phyloP scores from a whole-genome alignment of 2,329 filamentous ascomycete genomes.

The Aspergillus sclerotialis region DNA sequence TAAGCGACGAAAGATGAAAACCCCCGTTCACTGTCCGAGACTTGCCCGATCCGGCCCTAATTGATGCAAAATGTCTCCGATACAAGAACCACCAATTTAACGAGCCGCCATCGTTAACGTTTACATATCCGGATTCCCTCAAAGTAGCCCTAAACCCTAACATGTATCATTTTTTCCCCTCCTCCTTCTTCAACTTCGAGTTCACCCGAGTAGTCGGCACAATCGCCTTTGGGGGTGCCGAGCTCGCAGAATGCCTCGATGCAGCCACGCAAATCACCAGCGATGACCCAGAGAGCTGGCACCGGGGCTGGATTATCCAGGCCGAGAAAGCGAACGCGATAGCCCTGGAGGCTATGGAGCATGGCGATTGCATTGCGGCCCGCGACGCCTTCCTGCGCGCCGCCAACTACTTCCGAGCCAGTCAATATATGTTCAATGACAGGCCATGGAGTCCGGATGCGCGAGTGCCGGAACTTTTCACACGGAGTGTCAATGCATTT shows the following conservation, averaged over 20 bases:
- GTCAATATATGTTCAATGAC: conserved; percentile 5
- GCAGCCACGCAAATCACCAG: conserved; percentile 1
- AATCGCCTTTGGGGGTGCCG: conserved; percentile 1
- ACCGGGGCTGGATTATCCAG: conserved; percentile 1
- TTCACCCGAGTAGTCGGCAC: conserved; percentile 3
- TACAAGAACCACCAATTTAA: no score
- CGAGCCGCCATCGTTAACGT: no score
- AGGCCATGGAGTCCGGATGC: no score
- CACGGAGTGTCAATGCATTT: no score
- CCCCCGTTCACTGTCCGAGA: no score
- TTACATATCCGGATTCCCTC: no score
- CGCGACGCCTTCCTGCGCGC: conserved; percentile 4
- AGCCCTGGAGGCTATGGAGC: not conserved
- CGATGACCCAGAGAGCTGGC: conserved; percentile 5
- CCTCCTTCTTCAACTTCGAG: conserved; percentile 6
- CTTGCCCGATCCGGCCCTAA: no score
- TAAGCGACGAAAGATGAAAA: no score
- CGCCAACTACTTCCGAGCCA: conserved; percentile 4
- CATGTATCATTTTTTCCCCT: conserved; percentile 5
- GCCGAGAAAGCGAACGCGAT: conserved; percentile 1
- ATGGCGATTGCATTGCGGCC: conserved; percentile 1
- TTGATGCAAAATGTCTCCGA: no score
- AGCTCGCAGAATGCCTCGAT: conserved; percentile 4
- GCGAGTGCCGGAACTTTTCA: no score
- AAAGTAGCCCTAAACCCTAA: no score